These are phyloP conservation scores for Aspergillus taichungensis DNA, from an alignment of 495 filamentous ascomycete genomes.

Conservation along the genomic window DNA sequence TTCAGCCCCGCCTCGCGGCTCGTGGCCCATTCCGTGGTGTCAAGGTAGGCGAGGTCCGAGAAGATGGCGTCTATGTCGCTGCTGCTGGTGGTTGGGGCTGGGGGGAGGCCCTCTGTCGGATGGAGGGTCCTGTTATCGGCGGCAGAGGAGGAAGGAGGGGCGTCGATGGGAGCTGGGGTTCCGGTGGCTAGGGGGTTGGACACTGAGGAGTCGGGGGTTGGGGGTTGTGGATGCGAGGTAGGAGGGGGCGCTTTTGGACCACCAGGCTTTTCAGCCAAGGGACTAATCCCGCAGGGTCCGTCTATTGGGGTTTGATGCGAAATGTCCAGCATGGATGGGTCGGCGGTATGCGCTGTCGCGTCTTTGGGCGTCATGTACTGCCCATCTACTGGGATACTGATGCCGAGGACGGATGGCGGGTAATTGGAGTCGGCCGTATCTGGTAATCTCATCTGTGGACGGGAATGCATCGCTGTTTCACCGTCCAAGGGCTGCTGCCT, in stretches of 20 bases:
- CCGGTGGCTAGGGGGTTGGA: conserved; percentile 17
- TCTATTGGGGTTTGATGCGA: conserved; percentile 15
- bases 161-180: conserved; percentile 8
- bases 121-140: conserved; percentile 8
- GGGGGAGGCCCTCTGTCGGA: neutral
- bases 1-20: conserved; percentile 45
- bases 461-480: conserved; percentile 5
- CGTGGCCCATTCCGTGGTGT: conserved; percentile 47
- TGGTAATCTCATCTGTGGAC: conserved; percentile 1
- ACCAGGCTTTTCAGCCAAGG: conserved; percentile 21
- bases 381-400: conserved; percentile 28
- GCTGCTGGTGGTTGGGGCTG: conserved; percentile 4
- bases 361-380: conserved; percentile 33
- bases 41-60: conserved; percentile 54
- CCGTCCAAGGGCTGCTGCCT: neutral
- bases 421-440: conserved; percentile 12
- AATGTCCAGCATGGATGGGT: conserved; percentile 19
- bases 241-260: conserved; percentile 19
- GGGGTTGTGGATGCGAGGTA: conserved; percentile 19
- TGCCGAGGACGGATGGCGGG: conserved; percentile 28
- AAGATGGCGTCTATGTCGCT: conserved; percentile 51
- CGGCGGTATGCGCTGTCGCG: conserved; percentile 25
- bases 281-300: conserved; percentile 4
- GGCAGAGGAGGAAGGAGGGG: conserved; percentile 11
- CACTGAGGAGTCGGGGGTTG: conserved; percentile 22